Evolutionary conservation across 2,329 filamentous ascomycete species (phyloP).

Genomic region (Pseudodiploospora longispora): DNA sequence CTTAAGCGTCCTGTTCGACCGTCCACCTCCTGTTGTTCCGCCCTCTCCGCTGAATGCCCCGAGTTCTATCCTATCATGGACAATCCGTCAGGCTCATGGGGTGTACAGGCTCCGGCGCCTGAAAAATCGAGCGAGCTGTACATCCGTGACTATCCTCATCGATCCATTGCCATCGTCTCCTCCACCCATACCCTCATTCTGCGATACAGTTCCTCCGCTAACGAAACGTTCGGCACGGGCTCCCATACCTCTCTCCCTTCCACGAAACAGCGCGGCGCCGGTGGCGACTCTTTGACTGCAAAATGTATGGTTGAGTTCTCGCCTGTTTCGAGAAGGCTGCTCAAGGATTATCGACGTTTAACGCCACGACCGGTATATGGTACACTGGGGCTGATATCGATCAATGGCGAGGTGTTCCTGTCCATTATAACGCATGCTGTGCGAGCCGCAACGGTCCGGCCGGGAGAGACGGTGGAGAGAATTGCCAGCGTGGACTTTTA

Average conservation of each 20-base stretch:
- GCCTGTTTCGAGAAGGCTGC: constrained; percentile 52
- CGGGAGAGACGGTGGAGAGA: constrained; percentile 81
- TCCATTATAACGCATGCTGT: constrained; percentile 77
- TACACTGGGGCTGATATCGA: constrained; percentile 78
- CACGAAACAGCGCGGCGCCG: constrained; percentile 33
- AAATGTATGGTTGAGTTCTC: constrained; percentile 87
- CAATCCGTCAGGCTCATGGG: constrained; percentile 35
- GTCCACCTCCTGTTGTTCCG: not conserved
- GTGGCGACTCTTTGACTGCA: constrained; percentile 38
- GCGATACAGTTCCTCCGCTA: constrained; percentile 62
- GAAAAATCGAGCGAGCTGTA: constrained; percentile 68
- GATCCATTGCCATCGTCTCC: constrained; percentile 80
- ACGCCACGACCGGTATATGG: constrained; percentile 70
- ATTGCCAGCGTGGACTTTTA: constrained; percentile 87
- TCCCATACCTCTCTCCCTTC: constrained; percentile 47
- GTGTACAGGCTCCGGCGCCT: constrained; percentile 38
- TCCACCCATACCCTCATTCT: constrained; percentile 75
- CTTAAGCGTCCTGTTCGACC: constrained; percentile 3
- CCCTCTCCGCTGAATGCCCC: constrained; percentile 1
- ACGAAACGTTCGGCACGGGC: constrained; percentile 50
- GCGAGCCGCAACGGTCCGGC: constrained; percentile 72
- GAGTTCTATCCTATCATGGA: constrained; percentile 32
- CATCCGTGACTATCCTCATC: constrained; percentile 77
- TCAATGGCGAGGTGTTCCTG: constrained; percentile 79
- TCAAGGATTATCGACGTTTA: constrained; percentile 69